Evolutionary conservation across 1,284 basidiomycete species (phyloP).

Genomic region (Peniophora sp.): DNA sequence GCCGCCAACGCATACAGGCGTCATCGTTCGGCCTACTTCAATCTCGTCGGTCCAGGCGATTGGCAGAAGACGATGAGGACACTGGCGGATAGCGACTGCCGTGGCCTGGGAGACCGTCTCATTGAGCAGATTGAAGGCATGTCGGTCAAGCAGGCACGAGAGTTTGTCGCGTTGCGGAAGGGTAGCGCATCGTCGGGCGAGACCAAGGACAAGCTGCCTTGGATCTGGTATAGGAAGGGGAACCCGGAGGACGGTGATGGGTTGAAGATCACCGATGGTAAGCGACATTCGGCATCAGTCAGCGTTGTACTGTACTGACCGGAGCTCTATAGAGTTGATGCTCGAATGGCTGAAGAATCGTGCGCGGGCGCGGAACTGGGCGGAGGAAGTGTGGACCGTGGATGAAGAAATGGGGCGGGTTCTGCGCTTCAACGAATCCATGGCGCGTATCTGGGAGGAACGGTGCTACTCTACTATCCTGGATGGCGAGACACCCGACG

Average conservation of each 20-base stretch:
- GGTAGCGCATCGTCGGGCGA: neutral
- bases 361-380: neutral
- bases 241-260: neutral
- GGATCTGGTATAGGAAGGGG: neutral
- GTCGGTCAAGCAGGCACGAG: neutral
- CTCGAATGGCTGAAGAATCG: neutral
- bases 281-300: neutral
- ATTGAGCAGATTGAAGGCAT: neutral
- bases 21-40: neutral
- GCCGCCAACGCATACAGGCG: neutral
- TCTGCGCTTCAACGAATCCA: neutral
- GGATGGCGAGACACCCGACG: no score
- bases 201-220: neutral
- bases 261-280: neutral
- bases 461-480: neutral
- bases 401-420: neutral
- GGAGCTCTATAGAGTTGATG: neutral
- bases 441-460: neutral
- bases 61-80: neutral
- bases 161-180: neutral
- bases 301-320: neutral
- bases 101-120: neutral
- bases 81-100: neutral
- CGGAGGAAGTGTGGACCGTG: neutral
- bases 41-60: neutral